Base-by-base conservation (phyloP, 1,284 basidiomycete species). In the Trametes polyzona region DNA sequence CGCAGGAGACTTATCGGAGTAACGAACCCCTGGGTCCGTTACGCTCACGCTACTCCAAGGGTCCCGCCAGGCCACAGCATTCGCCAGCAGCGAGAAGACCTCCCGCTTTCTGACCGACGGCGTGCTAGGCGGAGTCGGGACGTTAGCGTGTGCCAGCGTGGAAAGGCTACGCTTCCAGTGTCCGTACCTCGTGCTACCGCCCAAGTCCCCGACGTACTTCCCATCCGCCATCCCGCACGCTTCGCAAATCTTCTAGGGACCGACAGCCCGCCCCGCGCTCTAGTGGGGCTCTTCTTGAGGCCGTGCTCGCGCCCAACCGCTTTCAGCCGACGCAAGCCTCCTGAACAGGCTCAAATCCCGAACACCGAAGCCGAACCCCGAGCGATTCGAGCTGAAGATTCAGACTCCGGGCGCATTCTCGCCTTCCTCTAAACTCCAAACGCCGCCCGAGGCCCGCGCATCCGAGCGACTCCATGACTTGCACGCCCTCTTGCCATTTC, bases 381-480 rank as follows among this genome's bases (percentile, higher is more conserved):
- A 43, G 32, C 19, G 17, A 12, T 23, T 48, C 23, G 24, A 55
- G 19, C 23, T n/a, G 12, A 47, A 42, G 36, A 36, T 55, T 48
- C 46, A 48, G 46, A 43, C 53, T 47, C 52, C 52, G 43, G 52
- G 33, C 52, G 23, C 41, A 37, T 53, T 53, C 43, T 40, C 19
- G 37, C 29, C 52, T 53, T 53, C 50, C 29, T 41, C 42, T 17
- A 23, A 33, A 17, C 24, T 47, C 24, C 36, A 46, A 48, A 30
- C 51, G 41, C 57, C 50, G 47, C 44, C 37, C 35, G 41, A 54
- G 51, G 51, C 42, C 51, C 51, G 57, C 51, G 37, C 43, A 33
- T 57, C 47, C 50, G 49, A 55, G 57, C 58, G 57, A 63, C 49
- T 52, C 52, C 57, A 55, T 30, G 12, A 19, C 9, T 21, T 33